Conservation (phyloP, 352 stramenopile genomes). For the Phytopythium litorale region DNA sequence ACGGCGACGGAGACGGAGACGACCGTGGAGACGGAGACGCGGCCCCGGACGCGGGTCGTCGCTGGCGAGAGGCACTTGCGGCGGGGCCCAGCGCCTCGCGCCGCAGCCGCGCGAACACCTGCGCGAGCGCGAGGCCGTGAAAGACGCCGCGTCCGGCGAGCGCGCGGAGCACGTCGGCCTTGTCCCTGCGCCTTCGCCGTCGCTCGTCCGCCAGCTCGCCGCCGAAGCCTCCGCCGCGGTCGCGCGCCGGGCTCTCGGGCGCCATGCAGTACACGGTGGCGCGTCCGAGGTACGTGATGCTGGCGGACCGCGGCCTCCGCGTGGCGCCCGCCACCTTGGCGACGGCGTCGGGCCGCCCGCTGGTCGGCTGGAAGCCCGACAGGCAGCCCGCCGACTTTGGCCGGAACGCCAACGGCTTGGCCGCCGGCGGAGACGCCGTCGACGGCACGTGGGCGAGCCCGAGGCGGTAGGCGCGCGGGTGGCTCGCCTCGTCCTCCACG, state of each 20-base stretch:
- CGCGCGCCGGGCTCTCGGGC: conserved; percentile 5
- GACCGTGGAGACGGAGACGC: background rate
- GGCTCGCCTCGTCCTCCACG: conserved; percentile 28
- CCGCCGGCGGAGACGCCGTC: conserved; percentile 6
- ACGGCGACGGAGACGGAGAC: background rate
- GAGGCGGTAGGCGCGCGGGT: conserved; percentile 45
- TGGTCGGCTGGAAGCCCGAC: conserved; percentile 14
- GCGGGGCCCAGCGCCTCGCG: conserved; percentile 23
- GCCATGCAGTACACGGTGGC: conserved; percentile 57
- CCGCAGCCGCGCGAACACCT: conserved; percentile 51
- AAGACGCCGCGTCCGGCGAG: conserved; percentile 22
- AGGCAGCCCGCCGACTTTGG: conserved; percentile 31
- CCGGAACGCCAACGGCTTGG: conserved; percentile 18
- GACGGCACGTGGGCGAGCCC: conserved; percentile 41
- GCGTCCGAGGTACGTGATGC: conserved; percentile 42
- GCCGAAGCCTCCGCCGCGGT: conserved; percentile 19
- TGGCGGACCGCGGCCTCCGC: conserved; percentile 46
- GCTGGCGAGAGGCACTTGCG: background rate
- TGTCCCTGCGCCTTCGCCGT: conserved; percentile 20
- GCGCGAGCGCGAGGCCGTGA: conserved; percentile 32
- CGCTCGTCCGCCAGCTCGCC: conserved; percentile 38
- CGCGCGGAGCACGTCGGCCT: conserved; percentile 22
- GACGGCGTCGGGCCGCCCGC: background rate
- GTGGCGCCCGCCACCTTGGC: conserved; percentile 48
- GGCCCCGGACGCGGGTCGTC: too few relatives aligned